phyloP scores from a whole-genome alignment of 306 rosid species.

The Trifolium subterraneum region DNA sequence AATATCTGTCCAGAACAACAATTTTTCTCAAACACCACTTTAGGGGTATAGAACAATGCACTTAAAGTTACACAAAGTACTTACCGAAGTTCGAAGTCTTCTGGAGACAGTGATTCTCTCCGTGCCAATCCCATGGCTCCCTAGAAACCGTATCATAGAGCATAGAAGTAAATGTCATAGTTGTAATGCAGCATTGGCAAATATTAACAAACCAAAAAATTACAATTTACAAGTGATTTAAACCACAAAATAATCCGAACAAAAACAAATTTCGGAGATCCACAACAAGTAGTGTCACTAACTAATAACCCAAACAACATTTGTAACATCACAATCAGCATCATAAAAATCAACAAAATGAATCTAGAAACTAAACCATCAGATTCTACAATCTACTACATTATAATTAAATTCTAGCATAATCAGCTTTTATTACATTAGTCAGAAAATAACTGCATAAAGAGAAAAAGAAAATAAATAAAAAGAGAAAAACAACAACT shows the following conservation, averaged over 20 bases:
- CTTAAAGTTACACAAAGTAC: slow-evolving; percentile 10
- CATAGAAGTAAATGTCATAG: slow-evolving; percentile 20
- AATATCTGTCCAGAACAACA: slow-evolving; percentile 52
- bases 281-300: slow-evolving; percentile 5
- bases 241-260: slow-evolving; percentile 22
- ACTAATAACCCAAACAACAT: slow-evolving; percentile 28
- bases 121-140: slow-evolving; percentile 70
- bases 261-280: slow-evolving; percentile 33
- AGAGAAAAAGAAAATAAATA: slow-evolving; percentile 25
- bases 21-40: slow-evolving; percentile 23
- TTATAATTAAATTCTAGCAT: slow-evolving; percentile 32
- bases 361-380: slow-evolving; percentile 21
- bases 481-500: background rate
- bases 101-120: slow-evolving; percentile 47
- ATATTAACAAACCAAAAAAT: slow-evolving; percentile 19
- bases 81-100: slow-evolving; percentile 66
- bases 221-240: background rate
- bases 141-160: slow-evolving; percentile 44
- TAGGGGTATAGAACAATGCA: background rate
- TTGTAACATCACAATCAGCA: slow-evolving; percentile 31
- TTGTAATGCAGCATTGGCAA: slow-evolving; percentile 32
- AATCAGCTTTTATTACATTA: background rate
- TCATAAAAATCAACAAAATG: slow-evolving; percentile 13
- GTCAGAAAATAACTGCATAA: slow-evolving; percentile 2
- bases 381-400: slow-evolving; percentile 40